phyloP scores from a whole-genome alignment of 169 alveolate genomes.

The Amoebophrya sp. region DNA sequence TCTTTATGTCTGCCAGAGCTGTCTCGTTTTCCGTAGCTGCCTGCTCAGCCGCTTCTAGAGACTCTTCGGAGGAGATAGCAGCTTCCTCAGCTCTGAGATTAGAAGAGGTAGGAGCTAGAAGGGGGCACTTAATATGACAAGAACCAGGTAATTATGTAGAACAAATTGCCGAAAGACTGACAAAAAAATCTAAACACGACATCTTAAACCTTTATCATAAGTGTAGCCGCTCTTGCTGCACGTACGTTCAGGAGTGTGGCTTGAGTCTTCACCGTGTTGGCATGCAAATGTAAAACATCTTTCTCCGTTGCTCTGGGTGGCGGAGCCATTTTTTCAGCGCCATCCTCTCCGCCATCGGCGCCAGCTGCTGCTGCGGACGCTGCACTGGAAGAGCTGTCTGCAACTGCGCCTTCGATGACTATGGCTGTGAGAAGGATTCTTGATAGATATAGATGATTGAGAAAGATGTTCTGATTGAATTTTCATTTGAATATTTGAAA shows the following conservation, averaged over 20 bases:
- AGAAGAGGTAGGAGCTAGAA: no score
- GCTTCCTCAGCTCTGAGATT: neutral
- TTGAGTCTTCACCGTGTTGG: neutral
- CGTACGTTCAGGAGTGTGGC: neutral
- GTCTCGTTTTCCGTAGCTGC: neutral
- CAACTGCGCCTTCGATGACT: neutral
- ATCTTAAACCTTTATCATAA: no score
- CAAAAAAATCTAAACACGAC: no score
- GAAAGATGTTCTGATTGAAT: no score
- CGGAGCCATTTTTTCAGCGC: neutral
- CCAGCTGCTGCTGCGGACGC: neutral
- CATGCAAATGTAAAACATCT: neutral
- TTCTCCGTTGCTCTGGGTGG: neutral
- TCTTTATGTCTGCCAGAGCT: neutral
- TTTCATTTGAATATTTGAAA: no score
- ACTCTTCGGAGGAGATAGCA: neutral
- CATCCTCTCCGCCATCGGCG: no score
- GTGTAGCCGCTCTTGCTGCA: neutral
- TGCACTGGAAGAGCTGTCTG: neutral
- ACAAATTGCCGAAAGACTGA: no score
- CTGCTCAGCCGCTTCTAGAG: neutral
- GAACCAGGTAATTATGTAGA: no score
- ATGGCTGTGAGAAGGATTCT: no score
- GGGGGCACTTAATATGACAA: no score
- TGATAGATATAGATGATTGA: no score